phyloP scores from a whole-genome alignment of 1,284 basidiomycete species.

The Vanrija humicola region DNA sequence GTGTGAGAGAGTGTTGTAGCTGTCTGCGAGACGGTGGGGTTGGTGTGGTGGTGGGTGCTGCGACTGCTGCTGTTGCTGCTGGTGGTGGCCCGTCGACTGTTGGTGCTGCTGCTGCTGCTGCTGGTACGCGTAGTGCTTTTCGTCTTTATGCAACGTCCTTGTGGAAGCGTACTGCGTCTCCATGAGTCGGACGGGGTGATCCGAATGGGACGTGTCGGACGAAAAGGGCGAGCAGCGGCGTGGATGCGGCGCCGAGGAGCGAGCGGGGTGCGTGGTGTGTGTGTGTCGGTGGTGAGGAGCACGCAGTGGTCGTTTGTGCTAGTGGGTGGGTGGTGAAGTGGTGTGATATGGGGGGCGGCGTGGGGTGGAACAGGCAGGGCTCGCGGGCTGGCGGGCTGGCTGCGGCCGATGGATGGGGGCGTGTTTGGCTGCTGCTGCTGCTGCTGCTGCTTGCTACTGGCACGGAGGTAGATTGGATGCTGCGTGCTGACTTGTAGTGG shows the following conservation, averaged over 20 bases:
- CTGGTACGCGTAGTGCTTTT: not conserved
- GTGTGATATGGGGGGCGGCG: not conserved
- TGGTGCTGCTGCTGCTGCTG: not conserved
- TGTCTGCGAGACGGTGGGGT: too few relatives aligned
- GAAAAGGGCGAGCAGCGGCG: not conserved
- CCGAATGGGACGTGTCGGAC: not conserved
- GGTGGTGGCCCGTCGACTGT: not conserved
- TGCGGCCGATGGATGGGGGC: too few relatives aligned
- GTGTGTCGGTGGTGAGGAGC: not conserved
- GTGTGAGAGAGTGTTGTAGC: not conserved
- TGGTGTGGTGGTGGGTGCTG: too few relatives aligned
- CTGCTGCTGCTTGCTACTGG: too few relatives aligned
- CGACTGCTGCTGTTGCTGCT: not conserved
- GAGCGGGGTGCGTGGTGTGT: not conserved
- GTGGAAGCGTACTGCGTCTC: constrained; percentile 3
- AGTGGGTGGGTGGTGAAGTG: not conserved
- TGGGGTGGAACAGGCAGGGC: not conserved
- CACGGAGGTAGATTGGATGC: too few relatives aligned
- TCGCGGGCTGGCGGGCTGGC: too few relatives aligned
- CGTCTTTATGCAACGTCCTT: not conserved
- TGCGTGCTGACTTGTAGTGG: too few relatives aligned
- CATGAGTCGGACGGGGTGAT: constrained; percentile 1
- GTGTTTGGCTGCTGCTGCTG: too few relatives aligned
- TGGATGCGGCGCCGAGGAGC: not conserved
- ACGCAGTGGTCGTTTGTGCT: too few relatives aligned